Evolutionary conservation across 2,329 filamentous ascomycete species (phyloP), one percentile per base, ranked within the genome.

Genomic region (Aspergillus brunneoviolaceus): DNA sequence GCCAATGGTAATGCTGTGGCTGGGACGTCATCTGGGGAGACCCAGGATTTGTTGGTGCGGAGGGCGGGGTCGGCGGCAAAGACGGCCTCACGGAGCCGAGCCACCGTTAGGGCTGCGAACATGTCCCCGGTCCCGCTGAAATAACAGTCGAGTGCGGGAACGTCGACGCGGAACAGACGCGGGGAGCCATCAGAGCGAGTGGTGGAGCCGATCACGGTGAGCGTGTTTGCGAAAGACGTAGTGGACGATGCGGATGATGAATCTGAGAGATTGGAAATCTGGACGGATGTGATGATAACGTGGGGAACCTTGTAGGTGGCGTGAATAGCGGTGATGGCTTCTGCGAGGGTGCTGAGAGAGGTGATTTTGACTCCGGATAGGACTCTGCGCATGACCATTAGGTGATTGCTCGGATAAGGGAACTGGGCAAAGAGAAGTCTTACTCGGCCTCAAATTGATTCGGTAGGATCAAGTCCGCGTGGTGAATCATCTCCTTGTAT

Each of bases 361-460:
- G 82, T 84, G 64, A 98, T 96, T 66, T 89, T 89, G 62, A 92
- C 87, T n/a, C 88, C 91, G 9, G 91, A 95, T 39, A 98, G 85
- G 39, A 93, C 82, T 72, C 92, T 96, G 51, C 33, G 21, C 16
- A 6, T 31, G 33, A 19, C 27, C 19, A 35, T 29, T 19, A n/a
- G 33, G 31, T 29, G 5, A 31, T 10, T 9, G 49, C 9, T 4
- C 23, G 25, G 23, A 16, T n/a, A 33, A 35, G 6, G 19, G n/a
- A 23, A 9, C 10, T 58, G 21, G 31, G 47, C 35, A 29, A 25
- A n/a, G 29, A 25, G 12, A 2, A 78, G 3, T 7, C 87, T 67
- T 80, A 96, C 91, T 99, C 94, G 49, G 93, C 92, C 80, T 99
- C 95, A 67, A 97, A 99, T 69, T 98, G 94, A 73, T 99, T 99